Percentiles rank a stretch among this genome's conserved stretches.
These are phyloP conservation scores for Dioscorea alata DNA, from an alignment of 106 monocot genomes.

Conservation along the genomic window DNA sequence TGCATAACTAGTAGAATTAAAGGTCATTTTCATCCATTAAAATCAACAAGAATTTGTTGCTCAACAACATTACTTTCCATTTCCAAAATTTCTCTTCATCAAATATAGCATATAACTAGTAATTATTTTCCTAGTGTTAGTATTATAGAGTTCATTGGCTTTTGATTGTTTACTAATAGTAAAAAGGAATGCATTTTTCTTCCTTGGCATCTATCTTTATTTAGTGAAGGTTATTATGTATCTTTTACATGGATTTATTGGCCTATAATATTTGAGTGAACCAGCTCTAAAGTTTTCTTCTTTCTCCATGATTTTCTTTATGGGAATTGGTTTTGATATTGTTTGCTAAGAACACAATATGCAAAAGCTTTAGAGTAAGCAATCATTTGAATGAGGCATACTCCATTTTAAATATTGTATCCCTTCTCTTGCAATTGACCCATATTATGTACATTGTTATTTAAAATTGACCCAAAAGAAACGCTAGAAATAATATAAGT, in stretches of 20 bases:
- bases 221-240: no score
- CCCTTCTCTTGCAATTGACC: conserved; percentile 15
- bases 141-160: no score
- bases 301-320: conserved; percentile 18
- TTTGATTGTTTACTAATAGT: no score
- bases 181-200: no score
- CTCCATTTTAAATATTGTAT: conserved; percentile 8
- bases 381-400: conserved; percentile 5
- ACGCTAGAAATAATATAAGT: conserved; percentile 10
- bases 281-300: conserved; percentile 4
- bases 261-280: conserved; percentile 13
- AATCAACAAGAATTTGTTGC: no score
- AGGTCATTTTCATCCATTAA: no score
- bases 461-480: conserved; percentile 3
- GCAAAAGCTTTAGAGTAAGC: conserved; percentile 15
- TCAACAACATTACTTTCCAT: no score
- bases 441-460: conserved; percentile 5
- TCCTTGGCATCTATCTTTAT: no score
- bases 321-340: conserved; percentile 14
- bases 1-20: no score
- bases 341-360: conserved; percentile 18
- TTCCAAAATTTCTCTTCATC: no score
- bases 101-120: no score
- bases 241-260: neutral
- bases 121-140: no score